Evolutionary conservation across 306 rosid species (phyloP).

Genomic region (Alnus rubra): DNA sequence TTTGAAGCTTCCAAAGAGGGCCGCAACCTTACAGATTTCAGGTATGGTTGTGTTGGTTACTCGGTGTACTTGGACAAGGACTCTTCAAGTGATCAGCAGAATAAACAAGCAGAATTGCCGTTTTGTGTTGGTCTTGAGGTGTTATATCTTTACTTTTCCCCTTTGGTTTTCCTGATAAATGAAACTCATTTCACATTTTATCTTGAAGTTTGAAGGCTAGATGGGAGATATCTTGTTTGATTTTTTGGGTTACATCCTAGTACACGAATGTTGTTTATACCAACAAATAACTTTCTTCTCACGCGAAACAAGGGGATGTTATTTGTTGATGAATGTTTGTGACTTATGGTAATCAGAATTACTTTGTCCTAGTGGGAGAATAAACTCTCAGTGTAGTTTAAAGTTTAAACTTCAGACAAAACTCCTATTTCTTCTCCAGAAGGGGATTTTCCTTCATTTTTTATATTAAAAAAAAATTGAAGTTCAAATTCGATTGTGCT

Average conservation of each 20-base stretch:
- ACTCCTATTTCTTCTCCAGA: neutral
- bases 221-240: neutral
- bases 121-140: constrained; percentile 93
- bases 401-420: neutral
- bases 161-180: neutral
- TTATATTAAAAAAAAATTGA: neutral
- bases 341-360: neutral
- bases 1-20: constrained; percentile 77
- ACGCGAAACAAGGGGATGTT: neutral
- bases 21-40: constrained; percentile 67
- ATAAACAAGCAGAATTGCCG: constrained; percentile 74
- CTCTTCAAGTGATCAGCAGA: constrained; percentile 46
- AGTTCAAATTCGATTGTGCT: neutral
- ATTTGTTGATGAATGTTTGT: neutral
- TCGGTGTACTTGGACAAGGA: constrained; percentile 73
- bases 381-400: neutral
- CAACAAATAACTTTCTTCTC: neutral
- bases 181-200: constrained; percentile 10
- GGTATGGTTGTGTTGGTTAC: constrained; percentile 89
- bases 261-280: neutral
- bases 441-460: neutral
- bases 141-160: constrained; percentile 19
- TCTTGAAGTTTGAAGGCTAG: neutral
- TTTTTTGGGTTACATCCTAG: neutral
- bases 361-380: neutral